These are phyloP conservation scores for Eutypella sp. DNA, from an alignment of 2,329 filamentous ascomycete genomes.

Conservation along the genomic window DNA sequence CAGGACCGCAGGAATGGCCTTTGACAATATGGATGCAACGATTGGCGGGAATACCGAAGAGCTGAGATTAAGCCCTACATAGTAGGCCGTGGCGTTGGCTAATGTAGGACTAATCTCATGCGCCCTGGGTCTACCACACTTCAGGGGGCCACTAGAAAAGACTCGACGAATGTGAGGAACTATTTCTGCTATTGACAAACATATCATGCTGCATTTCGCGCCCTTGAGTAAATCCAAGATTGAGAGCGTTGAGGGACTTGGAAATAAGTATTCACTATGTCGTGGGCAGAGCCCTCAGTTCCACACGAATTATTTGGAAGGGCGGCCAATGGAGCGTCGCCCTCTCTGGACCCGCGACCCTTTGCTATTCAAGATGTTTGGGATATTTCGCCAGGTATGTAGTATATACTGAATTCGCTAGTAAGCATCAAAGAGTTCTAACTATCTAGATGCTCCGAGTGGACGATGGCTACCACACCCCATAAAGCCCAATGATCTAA, in stretches of 20 bases:
- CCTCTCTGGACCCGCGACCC: background rate
- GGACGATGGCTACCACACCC: background rate
- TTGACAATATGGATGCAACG: too few species aligned
- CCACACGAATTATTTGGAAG: background rate
- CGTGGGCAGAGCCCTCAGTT: background rate
- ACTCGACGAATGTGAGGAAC: too few species aligned
- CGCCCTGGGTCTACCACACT: background rate
- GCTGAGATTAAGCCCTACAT: background rate
- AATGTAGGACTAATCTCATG: background rate
- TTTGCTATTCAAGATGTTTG: background rate
- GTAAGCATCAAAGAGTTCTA: background rate
- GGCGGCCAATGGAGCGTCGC: background rate
- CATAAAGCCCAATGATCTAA: background rate
- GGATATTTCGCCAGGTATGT: background rate
- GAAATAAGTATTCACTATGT: background rate
- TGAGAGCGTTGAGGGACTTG: too few species aligned
- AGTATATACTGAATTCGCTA: background rate
- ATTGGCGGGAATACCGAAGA: background rate
- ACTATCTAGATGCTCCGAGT: background rate
- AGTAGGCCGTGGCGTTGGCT: background rate
- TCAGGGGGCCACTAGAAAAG: background rate
- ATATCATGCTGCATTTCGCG: too few species aligned
- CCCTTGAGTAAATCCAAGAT: too few species aligned
- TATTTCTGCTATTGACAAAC: too few species aligned
- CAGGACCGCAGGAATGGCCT: too few species aligned